Evolutionary conservation across 169 alveolate genomes (phyloP), one percentile per base, ranked within the genome.

Genomic region (Blepharisma undulans): DNA sequence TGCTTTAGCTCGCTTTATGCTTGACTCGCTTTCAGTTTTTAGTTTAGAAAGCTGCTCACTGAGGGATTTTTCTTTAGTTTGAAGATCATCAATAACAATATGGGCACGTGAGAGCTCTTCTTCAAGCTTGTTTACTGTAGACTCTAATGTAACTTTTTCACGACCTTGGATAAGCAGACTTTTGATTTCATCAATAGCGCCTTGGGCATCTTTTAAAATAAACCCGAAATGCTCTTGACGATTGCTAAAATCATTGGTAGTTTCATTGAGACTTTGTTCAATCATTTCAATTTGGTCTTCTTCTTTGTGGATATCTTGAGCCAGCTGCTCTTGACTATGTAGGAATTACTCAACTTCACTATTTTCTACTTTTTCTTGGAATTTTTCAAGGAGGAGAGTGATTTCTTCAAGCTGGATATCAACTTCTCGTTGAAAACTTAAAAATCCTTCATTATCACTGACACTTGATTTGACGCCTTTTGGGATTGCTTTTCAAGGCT

Each of bases 301-400:
- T 48, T 82, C 89, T 59, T 82, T 82, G 12, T 33, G 25, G 29
- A 82, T 82, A 19, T 82, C 89, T 59, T 82, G 33, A 19, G 89
- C 89, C 7, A 82, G 34, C 30, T 36, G 34, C 60, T 82, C 78
- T 60, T 82, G 89, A 34, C 86, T 78, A 12, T 4, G 14, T 32
- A 78, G 1, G 25, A 29, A 72, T 48, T 84, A 34, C 89, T 86
- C 91, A 60, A 48, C 66, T 86, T 86, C 91, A 32, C n/a, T 30
- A 21, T 25, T n/a, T 71, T 86, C 91, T 2, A 86, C 84, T 86
- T 36, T 86, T 86, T 86, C 91, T 33, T 86, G 84, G 36, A 86
- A 86, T 36, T 86, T 86, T 86, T 86, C 91, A 22, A 86, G 34
- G 0, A 86, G 36, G 29, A 22, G 34, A 71, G 84, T 66, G 32